A percentile compares a stretch with the other conserved stretches of the same genome.
Conservation (phyloP, 257 asterid genomes). For the Vinca minor region DNA sequence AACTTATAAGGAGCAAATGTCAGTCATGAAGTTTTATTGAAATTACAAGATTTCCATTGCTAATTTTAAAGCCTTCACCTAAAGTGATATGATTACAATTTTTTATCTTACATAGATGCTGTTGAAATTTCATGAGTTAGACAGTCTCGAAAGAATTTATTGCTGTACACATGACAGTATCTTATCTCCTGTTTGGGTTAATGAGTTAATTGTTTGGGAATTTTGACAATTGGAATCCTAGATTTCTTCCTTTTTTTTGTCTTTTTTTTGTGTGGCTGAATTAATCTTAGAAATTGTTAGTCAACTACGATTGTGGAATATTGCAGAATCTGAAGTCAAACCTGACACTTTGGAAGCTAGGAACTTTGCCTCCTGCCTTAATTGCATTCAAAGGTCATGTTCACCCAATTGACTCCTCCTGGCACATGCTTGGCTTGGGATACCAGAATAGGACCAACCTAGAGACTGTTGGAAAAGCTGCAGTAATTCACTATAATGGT, state of each 20-base stretch:
- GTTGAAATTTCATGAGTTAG: not conserved
- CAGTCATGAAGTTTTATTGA: not conserved
- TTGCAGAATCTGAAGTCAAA: slow-evolving; percentile 92
- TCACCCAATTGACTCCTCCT: slow-evolving; percentile 79
- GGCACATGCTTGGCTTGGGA: slow-evolving; percentile 99
- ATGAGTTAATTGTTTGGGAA: not conserved
- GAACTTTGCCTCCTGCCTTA: slow-evolving; percentile 97
- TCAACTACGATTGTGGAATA: not conserved
- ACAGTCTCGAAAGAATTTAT: not conserved
- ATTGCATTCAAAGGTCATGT: slow-evolving; percentile 88
- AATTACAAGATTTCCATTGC: not conserved
- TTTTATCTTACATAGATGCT: not conserved
- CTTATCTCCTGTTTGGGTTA: not conserved
- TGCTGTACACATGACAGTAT: not conserved
- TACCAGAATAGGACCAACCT: slow-evolving; percentile 78
- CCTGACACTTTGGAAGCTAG: slow-evolving; percentile 93
- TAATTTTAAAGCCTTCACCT: not conserved
- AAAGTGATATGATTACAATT: too few relatives aligned
- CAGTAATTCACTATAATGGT: slow-evolving; percentile 96
- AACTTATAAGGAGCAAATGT: not conserved
- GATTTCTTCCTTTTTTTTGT: too few relatives aligned
- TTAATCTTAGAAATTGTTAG: too few relatives aligned
- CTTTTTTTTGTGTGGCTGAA: too few relatives aligned
- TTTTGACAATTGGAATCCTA: not conserved
- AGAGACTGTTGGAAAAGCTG: slow-evolving; percentile 70